Percentiles rank a stretch among this genome's conserved stretches.
Conservation (phyloP, 148 eudicot genomes). For the Talinum fruticosum region DNA sequence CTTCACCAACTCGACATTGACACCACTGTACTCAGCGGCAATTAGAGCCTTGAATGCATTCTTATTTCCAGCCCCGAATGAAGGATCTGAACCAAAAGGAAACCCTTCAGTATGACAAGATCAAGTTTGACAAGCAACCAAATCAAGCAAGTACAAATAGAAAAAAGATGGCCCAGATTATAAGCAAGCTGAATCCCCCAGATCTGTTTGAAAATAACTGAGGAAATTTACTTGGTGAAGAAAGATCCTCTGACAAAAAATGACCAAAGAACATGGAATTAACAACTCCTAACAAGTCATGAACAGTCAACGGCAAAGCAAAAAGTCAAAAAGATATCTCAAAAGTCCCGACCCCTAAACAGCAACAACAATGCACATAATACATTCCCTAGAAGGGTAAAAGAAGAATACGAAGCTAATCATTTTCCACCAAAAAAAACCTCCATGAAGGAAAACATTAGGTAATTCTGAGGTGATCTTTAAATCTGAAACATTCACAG, state of each 20-base stretch:
- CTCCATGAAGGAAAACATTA: background rate
- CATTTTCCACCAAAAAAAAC: background rate
- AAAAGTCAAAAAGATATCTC: background rate
- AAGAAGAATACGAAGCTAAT: background rate
- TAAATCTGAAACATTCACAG: background rate
- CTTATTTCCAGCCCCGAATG: background rate
- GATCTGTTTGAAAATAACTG: background rate
- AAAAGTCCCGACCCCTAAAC: background rate
- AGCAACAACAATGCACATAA: background rate
- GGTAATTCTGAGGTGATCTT: background rate
- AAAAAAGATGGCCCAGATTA: background rate
- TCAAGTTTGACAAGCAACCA: background rate
- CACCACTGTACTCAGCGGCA: constrained; percentile 37
- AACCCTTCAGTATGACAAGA: background rate
- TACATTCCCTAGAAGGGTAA: background rate
- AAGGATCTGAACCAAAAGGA: background rate
- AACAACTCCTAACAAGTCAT: background rate
- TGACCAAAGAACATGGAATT: background rate
- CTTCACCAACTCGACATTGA: constrained; percentile 45
- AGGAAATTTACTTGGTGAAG: background rate
- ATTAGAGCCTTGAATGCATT: background rate
- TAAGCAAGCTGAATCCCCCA: background rate
- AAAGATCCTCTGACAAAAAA: background rate
- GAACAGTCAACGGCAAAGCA: no score
- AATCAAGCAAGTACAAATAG: background rate